phyloP scores from a whole-genome alignment of 1,284 basidiomycete genomes.

The Trichosporon inkin region DNA sequence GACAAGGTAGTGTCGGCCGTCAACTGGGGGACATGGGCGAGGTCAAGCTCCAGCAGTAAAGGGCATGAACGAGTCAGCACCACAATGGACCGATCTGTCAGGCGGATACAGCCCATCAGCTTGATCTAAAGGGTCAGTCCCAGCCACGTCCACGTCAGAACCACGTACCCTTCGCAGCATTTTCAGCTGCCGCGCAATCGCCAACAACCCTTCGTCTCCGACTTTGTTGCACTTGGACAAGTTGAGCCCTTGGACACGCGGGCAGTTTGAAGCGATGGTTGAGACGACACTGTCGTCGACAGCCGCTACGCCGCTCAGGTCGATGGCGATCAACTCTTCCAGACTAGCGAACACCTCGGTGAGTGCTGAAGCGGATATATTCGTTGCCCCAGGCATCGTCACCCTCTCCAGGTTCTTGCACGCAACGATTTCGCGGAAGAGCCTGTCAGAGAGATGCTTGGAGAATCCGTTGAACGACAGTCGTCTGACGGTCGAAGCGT shows the following conservation, averaged over 20 bases:
- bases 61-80: conserved; percentile 77
- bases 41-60: conserved; percentile 87
- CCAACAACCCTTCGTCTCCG: conserved; percentile 70
- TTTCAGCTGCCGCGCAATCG: conserved; percentile 69
- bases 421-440: conserved; percentile 67
- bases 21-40: conserved; percentile 75
- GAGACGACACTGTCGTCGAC: conserved; percentile 68
- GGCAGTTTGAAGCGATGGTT: conserved; percentile 66
- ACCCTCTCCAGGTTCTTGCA: conserved; percentile 87
- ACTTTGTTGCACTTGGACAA: conserved; percentile 77
- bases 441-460: conserved; percentile 68
- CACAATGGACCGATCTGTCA: conserved; percentile 77
- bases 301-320: conserved; percentile 70
- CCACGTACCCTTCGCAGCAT: conserved; percentile 61
- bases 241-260: conserved; percentile 86
- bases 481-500: conserved; percentile 80
- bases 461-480: conserved; percentile 81
- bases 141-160: background rate
- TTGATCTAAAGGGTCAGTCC: conserved; percentile 63
- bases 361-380: conserved; percentile 67
- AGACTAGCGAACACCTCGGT: conserved; percentile 65
- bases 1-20: conserved; percentile 75
- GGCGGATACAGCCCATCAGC: conserved; percentile 66
- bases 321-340: conserved; percentile 77
- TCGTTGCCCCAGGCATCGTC: conserved; percentile 78